These are phyloP conservation scores for Phytophthora sp. DNA, from an alignment of 352 stramenopile species.

Conservation along the genomic window DNA sequence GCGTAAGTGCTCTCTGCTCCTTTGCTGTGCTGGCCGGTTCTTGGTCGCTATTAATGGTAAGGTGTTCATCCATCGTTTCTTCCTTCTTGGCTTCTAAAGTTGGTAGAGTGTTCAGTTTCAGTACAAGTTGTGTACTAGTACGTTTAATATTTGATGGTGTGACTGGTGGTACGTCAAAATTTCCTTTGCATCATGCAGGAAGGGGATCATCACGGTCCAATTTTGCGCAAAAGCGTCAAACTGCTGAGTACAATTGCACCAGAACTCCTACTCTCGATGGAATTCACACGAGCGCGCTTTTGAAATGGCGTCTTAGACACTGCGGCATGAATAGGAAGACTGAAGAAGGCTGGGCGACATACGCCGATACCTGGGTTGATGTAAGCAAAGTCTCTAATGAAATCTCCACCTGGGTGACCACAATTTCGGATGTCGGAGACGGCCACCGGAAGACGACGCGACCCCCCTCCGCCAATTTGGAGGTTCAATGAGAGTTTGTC, in stretches of 20 bases:
- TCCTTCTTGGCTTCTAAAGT: background rate
- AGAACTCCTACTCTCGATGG: background rate
- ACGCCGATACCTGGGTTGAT: background rate
- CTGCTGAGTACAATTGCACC: background rate
- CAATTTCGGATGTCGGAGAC: conserved; percentile 6
- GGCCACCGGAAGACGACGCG: conserved; percentile 29
- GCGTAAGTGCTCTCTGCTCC: conserved; percentile 14
- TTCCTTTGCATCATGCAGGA: conserved; percentile 15
- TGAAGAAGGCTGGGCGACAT: conserved; percentile 12
- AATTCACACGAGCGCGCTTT: conserved; percentile 37
- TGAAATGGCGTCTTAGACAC: conserved; percentile 27
- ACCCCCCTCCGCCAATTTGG: conserved; percentile 6
- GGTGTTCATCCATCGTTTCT: background rate
- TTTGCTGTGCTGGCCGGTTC: background rate
- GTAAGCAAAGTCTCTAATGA: conserved; percentile 1
- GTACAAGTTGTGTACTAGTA: conserved; percentile 23
- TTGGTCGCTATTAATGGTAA: conserved; percentile 1
- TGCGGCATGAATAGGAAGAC: conserved; percentile 2
- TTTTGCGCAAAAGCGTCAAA: conserved; percentile 7
- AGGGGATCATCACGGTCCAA: conserved; percentile 27
- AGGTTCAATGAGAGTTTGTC: conserved; percentile 27
- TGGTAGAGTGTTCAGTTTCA: conserved; percentile 17
- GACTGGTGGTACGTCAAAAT: conserved; percentile 6
- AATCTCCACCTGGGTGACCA: conserved; percentile 13
- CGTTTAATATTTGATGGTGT: conserved; percentile 22